Base-by-base conservation (phyloP, 2,329 filamentous ascomycete genomes). In the Verticillium albo-atrum region DNA sequence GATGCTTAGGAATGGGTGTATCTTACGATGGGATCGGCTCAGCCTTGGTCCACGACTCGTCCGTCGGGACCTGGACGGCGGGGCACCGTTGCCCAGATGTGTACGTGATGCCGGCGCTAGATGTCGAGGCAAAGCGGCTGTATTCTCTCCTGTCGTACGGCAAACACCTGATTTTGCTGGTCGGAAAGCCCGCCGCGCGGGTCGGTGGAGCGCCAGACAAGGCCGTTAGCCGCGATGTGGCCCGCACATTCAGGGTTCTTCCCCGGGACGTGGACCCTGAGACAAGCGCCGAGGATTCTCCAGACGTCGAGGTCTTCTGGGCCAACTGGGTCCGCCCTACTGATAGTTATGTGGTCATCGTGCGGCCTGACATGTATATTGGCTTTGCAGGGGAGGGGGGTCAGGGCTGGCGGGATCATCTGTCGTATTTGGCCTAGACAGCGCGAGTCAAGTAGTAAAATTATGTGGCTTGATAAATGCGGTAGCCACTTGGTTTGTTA, bases 321-420 rank as follows among this genome's bases (percentile, higher is more conserved):
- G 72, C 72, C 2, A 71, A 72, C 25, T 69, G 70, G 65, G 67
- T 70, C 28, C 56, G 60, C 3, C 32, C 63, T 1, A 65, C 64
- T 3, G 70, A 73, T 35, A 54, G 62, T 4, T 71, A 69, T 47
- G 62, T 65, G 4, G 71, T 75, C 3, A 68, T 77, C 3, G 71
- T 77, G 23, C 68, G 74, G 14, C 74, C 74, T 15, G 74, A 77
- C 60, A 74, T 76, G 74, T 77, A 77, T 55, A 69, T 77, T 60
- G 74, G 73, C 15, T 71, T 68, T 56, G 71, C 74, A 20, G 70
- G 71, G 17, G 59, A 42, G 60, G 65, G 60, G 50, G 63, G 20
- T 10, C 42, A 26, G 56, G 67, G 66, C n/a, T 71, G 68, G 64
- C 65, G 62, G 37, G 56, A 61, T 28, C 74, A 74, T 61, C 62